Base-by-base conservation (phyloP, 306 rosid genomes). In the Ziziphus jujuba region DNA sequence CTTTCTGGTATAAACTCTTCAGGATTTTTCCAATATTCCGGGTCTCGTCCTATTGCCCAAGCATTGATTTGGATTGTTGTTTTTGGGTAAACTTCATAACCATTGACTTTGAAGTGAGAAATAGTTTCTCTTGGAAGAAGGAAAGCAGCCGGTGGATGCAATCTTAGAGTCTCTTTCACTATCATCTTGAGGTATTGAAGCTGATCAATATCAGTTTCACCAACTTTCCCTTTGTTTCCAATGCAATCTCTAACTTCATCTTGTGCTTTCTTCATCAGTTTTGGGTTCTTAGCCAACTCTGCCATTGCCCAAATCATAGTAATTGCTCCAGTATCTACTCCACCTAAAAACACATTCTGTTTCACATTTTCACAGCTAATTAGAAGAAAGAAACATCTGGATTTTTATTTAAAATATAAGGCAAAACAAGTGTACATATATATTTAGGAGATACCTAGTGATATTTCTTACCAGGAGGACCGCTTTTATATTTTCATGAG, bases 1-100 rank as follows among this genome's bases (percentile, higher is more conserved):
- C 66, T 47, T 52, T 47, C 66, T 11, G 74, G 74, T 21, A 44
- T 31, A 63, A 82, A 82, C 31, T 80, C 82, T 16, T 78, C 69
- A 10, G 86, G 84, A 25, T 73, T 28, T 35, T 63, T 74, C 87
- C 80, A 80, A 36, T 16, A 54, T 9, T 24, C 5, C 5, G 82
- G 85, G 45, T 82, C 91, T 66, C 71, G 43, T 61, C 79, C 85
- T 14, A 85, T 81, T 13, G 79, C 62, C 77, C 72, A 75, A 3
- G 70, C 79, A 24, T 85, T 85, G 4, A 85, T 59, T 45, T 79
- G 66, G 9, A 85, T 52, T 10, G 69, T 1, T 0, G 78, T 71
- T 54, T 75, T 70, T 0, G 80, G 81, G 11, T 61, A 33, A 16
- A 81, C 75, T 6, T 85, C 81, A 47, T 64, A 79, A 6, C 85